Evolutionary conservation across 257 asterid species (phyloP), one percentile per base, ranked within the genome.

Genomic region (Solanum bulbocastanum): DNA sequence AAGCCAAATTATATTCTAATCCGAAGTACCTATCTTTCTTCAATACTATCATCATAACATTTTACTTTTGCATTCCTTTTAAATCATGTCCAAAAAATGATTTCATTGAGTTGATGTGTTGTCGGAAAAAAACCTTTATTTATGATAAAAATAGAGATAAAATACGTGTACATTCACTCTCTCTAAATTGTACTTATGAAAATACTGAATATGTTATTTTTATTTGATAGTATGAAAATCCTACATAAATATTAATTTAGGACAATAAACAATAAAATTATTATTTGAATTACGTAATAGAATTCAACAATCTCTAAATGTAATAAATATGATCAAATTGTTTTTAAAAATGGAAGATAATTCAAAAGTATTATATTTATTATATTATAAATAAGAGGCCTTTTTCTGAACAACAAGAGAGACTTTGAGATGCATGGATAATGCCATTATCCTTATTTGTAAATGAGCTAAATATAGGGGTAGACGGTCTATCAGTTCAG

Each of bases 91-190:
- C 62, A 52, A 2, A 52, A 6, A 52, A 5, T 52, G 23, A 52
- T 52, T 52, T 52, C 1, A 52, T 16, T 2, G 62, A 52, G 23
- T 52, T 15, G 8, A 46, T 5, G 8, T 13, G 56, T 46, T 46
- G 2, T 46, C 7, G 20, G 4, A 46, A 44, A 40, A 40, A 49
- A 49, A 49, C 8, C 22, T 16, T 49, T 52, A 18, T 52, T 0
- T 0, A 10, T 52, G 0, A 52, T 0, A 16, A 52, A 6, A 52
- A 18, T 0, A 52, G 10, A 15, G n/a, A 52, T 52, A 52, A 52
- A 5, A 18, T 52, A 6, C 0, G 23, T 5, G 4, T 52, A 52
- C 0, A 52, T 16, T 0, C 0, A 52, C n/a, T 16, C 10, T 52
- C 23, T 2, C 4, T 1, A 52, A 46, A 52, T 16, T 1, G 5